Base-by-base conservation (phyloP, 2,329 filamentous ascomycete species). In the Fusarium nodosum region DNA sequence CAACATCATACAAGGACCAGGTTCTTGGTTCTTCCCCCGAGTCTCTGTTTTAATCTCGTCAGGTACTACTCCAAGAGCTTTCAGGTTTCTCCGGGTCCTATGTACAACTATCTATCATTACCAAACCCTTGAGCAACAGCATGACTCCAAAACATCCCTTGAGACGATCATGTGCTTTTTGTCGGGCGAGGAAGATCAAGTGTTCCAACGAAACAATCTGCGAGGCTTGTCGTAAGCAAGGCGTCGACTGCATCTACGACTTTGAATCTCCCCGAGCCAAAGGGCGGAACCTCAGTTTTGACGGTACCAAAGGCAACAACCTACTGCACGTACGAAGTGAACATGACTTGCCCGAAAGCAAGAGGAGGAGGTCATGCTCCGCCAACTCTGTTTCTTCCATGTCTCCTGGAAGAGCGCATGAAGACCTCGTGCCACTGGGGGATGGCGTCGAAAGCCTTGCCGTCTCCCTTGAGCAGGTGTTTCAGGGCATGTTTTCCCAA, bases 121-220 rank as follows among this genome's bases (percentile, higher is more conserved):
- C 39, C 34, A 53, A 41, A 44, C 31, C 36, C 34, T 53, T 30
- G 38, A 38, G 58, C 59, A 60, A 57, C 59, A 72, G 50, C 42
- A 78, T 78, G 76, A 58, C 72, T 34, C 71, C 76, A 16, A 78
- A 78, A 56, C 76, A 79, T 38, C 76, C 77, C 2, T 58, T 79
- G 22, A 76, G 78, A 48, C 73, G 77, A 28, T 79, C 77, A 2
- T 80, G 78, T 66, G 74, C 76, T 55, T 80, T 79, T 54, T 80
- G 78, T 66, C 75, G 78, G n/a, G 77, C 78, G 28, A 73, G 78
- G 18, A 80, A 80, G 69, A 79, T 80, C 71, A 80, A 79, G 55
- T 80, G 78, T 63, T 79, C 77, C 55, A 79, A 79, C 66, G 78
- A 78, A 46, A 76, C 75, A 30, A 80, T 79, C 38, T 80, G 78